phyloP scores from a whole-genome alignment of 1,284 basidiomycete genomes.

The Ganoderma lucidum region DNA sequence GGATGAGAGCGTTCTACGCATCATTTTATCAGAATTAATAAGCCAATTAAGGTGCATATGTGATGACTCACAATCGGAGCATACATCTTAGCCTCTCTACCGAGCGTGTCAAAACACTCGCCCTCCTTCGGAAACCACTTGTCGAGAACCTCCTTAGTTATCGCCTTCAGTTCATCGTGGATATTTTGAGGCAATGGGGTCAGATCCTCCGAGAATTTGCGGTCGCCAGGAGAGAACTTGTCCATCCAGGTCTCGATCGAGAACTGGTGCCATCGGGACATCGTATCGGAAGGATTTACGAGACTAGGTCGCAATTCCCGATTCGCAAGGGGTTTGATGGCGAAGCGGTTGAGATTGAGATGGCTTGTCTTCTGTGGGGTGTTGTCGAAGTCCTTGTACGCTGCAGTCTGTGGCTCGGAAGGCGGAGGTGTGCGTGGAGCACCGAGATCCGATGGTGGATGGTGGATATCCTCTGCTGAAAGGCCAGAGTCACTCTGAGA shows the following conservation, averaged over 20 bases:
- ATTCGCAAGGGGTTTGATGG: not conserved
- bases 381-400: not conserved
- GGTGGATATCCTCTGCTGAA: too few species aligned
- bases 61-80: not conserved
- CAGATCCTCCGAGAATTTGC: not conserved
- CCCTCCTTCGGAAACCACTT: not conserved
- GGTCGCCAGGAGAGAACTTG: not conserved
- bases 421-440: not conserved
- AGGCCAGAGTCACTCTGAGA: too few species aligned
- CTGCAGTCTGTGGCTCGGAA: not conserved
- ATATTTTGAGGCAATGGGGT: not conserved
- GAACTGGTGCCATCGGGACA: not conserved
- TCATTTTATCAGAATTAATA: not conserved
- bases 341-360: not conserved
- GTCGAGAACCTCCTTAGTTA: not conserved
- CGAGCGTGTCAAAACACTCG: not conserved
- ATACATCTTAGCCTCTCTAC: not conserved
- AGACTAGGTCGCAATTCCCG: not conserved
- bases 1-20: not conserved
- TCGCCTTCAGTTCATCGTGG: not conserved
- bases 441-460: too few species aligned
- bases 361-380: not conserved
- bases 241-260: not conserved
- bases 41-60: not conserved
- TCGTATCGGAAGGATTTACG: not conserved